Evolutionary conservation across 179 eudicot genomes (phyloP).

Genomic region (Beta lomatogona): DNA sequence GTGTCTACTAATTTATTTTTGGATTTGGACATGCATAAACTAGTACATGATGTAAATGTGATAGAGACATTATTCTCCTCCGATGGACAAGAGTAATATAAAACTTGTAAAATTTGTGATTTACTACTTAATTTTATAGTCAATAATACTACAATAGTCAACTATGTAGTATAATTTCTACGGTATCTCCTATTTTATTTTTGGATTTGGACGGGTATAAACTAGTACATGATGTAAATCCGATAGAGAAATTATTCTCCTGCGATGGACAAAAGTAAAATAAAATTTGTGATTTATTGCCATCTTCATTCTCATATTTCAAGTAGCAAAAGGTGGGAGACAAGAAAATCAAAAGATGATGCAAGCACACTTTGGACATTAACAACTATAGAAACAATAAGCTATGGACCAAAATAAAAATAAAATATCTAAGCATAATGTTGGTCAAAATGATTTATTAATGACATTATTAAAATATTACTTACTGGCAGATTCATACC

Average conservation of each 20-base stretch:
- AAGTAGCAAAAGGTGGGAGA: slow-evolving; percentile 3
- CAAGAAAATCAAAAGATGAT: slow-evolving; percentile 11
- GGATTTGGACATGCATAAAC: too few relatives aligned
- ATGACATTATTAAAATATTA: not conserved
- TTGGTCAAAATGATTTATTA: not conserved
- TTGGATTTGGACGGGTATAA: too few relatives aligned
- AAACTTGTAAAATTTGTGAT: too few relatives aligned
- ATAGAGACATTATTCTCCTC: too few relatives aligned
- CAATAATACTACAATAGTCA: too few relatives aligned
- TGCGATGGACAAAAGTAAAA: too few relatives aligned
- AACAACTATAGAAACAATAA: not conserved
- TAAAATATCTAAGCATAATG: not conserved
- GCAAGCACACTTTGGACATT: slow-evolving; percentile 5
- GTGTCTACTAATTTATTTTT: too few relatives aligned
- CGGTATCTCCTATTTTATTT: too few relatives aligned
- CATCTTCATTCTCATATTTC: not conserved
- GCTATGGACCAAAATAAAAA: not conserved
- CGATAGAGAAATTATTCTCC: not conserved
- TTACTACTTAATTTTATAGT: too few relatives aligned
- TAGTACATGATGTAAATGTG: too few relatives aligned
- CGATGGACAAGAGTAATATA: too few relatives aligned
- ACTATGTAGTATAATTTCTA: too few relatives aligned
- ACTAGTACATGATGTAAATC: not conserved
- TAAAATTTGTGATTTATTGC: not conserved
- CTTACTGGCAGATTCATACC: slow-evolving; percentile 14